Percentiles rank a stretch among this genome's conserved stretches.
Evolutionary conservation across 2,329 filamentous ascomycete species (phyloP).

Genomic region (Colletotrichum costaricense): DNA sequence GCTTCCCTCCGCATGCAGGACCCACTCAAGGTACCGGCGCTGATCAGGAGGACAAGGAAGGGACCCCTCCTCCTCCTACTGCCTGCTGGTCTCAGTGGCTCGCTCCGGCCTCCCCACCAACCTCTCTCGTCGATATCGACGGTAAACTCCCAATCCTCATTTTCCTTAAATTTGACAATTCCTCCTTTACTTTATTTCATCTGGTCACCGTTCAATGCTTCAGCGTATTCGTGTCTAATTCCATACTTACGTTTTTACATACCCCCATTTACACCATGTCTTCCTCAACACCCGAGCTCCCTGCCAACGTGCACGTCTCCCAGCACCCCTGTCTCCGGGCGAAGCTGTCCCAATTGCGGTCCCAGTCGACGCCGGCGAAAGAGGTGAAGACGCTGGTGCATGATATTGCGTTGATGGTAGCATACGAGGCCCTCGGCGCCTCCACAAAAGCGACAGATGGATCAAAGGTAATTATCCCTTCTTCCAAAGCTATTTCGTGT

Average conservation of each 20-base stretch:
- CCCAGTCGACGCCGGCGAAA: constrained; percentile 73
- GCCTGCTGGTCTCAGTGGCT: neutral
- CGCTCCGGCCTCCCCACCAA: constrained; percentile 3
- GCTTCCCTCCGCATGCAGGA: constrained; percentile 28
- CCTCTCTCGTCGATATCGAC: constrained; percentile 13
- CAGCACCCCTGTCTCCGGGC: constrained; percentile 86
- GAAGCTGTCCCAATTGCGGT: constrained; percentile 92
- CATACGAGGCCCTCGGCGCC: constrained; percentile 80
- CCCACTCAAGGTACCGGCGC: constrained; percentile 30
- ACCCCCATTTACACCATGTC: constrained; percentile 42
- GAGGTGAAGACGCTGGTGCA: constrained; percentile 87
- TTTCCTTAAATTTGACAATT: constrained; percentile 18
- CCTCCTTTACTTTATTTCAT: neutral
- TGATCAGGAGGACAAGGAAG: constrained; percentile 34
- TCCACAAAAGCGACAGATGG: constrained; percentile 68
- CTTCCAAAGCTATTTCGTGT: neutral
- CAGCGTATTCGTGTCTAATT: neutral
- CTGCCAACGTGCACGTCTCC: constrained; percentile 80
- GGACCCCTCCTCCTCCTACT: constrained; percentile 23
- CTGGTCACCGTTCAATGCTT: neutral
- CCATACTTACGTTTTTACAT: neutral
- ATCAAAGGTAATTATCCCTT: constrained; percentile 65
- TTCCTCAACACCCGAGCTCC: constrained; percentile 52
- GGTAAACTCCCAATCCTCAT: neutral
- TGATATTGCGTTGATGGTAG: constrained; percentile 86